Base-by-base conservation (phyloP, 257 asterid species). In the Salvia hispanica region DNA sequence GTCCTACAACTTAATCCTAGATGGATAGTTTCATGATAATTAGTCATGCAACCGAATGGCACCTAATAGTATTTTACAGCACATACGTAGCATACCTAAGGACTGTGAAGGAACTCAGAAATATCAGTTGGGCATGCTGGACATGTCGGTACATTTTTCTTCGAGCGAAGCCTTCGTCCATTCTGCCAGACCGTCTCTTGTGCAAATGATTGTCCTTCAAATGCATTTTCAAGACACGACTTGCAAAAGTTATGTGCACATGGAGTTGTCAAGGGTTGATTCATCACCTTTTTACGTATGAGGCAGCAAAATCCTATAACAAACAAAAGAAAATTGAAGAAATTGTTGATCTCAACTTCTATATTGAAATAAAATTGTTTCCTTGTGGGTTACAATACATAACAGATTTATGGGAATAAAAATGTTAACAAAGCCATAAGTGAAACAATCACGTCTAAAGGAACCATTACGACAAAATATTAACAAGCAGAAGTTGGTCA, bases 231-330 rank as follows among this genome's bases (percentile, higher is more conserved):
- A 46, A 92, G 79, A 58, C 96, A 89, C 12, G 78, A 63, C 81
- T 85, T 87, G 63, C 96, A 92, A 47, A 85, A 92, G 83, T 89
- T 89, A 63, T 92, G 96, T 66, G 87, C 95, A 65, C 96, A 89
- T 7, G 95, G 95, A 9, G 95, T 89, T 2, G 96, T 87, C 10
- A 89, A 75, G 2, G 96, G 98, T 9, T 62, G 83, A 42, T 67
- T 79, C 84, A 92, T 76, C 79, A 87, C 86, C 16, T 84, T 64
- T 3, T 79, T 9, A 58, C 98, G 89, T 43, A 87, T 78, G 25
- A 78, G 86, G 83, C 98, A 92, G 77, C 83, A 69, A 83, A 92
- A 85, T 39, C 80, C 98, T 92, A 85, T 67, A 72, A 28, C 67
- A 55, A 8, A 50, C 14, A 1, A 58, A 21, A 28, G 0, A 56